Evolutionary conservation across 495 filamentous ascomycete genomes (phyloP).

Genomic region (Chaetomium tenue): DNA sequence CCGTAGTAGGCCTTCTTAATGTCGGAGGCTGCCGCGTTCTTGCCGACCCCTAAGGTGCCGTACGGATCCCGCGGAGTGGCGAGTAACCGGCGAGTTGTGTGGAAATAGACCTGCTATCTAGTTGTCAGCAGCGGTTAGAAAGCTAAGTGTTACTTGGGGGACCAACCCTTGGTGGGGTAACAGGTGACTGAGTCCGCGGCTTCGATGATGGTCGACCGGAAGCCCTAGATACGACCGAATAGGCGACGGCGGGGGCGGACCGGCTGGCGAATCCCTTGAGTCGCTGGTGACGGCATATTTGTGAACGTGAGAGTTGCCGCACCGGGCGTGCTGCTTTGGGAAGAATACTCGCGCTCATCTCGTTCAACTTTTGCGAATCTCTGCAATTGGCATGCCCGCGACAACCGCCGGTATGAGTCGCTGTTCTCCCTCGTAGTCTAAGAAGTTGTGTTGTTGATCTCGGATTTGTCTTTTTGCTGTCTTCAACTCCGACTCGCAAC

Average conservation of each 20-base stretch:
- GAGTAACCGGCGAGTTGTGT: conserved; percentile 60
- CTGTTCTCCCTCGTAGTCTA: conserved; percentile 13
- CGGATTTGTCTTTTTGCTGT: background rate
- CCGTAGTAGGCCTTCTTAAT: conserved; percentile 99
- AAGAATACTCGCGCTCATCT: conserved; percentile 53
- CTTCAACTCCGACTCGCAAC: conserved; percentile 13
- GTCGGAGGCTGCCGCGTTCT: conserved; percentile 73
- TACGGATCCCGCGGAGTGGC: conserved; percentile 78
- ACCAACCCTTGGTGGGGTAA: conserved; percentile 26
- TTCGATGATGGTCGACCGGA: conserved; percentile 14
- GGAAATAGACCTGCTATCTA: conserved; percentile 51
- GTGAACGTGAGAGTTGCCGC: conserved; percentile 50
- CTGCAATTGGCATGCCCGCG: conserved; percentile 19
- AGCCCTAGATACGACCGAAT: conserved; percentile 23
- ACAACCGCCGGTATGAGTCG: background rate
- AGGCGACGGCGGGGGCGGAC: conserved; percentile 14
- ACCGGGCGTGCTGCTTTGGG: conserved; percentile 52
- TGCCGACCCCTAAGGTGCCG: conserved; percentile 76
- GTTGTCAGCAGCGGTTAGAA: conserved; percentile 5
- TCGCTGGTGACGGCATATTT: conserved; percentile 48
- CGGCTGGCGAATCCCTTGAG: conserved; percentile 33
- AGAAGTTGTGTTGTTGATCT: background rate
- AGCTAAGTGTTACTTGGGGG: background rate
- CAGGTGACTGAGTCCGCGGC: background rate
- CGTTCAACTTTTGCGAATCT: conserved; percentile 16